These are phyloP conservation scores for Tilletiopsis washingtonensis DNA, from an alignment of 1,284 basidiomycete species.

Conservation along the genomic window DNA sequence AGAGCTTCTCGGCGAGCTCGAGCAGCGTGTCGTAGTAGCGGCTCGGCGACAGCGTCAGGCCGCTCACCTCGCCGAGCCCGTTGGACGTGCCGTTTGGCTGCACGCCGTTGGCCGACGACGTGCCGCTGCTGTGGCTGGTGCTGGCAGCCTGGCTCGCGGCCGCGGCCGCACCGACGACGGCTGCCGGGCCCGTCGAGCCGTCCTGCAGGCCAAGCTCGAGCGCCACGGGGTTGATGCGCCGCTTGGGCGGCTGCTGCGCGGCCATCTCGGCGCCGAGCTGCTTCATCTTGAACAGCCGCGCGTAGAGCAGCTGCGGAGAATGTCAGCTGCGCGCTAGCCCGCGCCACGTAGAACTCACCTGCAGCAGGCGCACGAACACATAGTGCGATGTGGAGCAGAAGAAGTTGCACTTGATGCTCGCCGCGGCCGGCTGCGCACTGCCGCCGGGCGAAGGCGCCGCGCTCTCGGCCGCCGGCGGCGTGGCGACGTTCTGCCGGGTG, in stretches of 20 bases:
- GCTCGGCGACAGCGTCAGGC: conserved; percentile 48
- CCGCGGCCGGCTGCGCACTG: neutral
- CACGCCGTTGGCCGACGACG: neutral
- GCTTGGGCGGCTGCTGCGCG: conserved; percentile 16
- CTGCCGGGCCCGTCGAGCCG: conserved; percentile 49
- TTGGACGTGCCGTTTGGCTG: neutral
- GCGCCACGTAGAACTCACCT: too few species aligned
- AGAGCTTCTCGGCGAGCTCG: conserved; percentile 85
- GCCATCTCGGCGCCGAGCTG: conserved; percentile 37
- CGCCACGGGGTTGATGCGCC: conserved; percentile 52
- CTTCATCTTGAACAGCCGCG: conserved; percentile 72
- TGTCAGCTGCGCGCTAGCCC: too few species aligned
- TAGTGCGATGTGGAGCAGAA: conserved; percentile 92
- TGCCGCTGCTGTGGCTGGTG: neutral
- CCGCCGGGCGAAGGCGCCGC: neutral
- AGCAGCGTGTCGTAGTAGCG: conserved; percentile 76
- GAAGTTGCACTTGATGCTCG: conserved; percentile 55
- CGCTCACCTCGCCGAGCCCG: conserved; percentile 1
- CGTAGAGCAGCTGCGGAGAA: conserved; percentile 80
- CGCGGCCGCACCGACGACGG: conserved; percentile 26
- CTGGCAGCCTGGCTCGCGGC: conserved; percentile 2
- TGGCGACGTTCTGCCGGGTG: neutral
- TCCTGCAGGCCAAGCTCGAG: conserved; percentile 61
- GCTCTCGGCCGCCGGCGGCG: too few species aligned
- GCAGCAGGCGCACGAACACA: conserved; percentile 66